These are phyloP conservation scores for Seminavis robusta DNA, from an alignment of 108 stramenopile genomes.

Conservation along the genomic window DNA sequence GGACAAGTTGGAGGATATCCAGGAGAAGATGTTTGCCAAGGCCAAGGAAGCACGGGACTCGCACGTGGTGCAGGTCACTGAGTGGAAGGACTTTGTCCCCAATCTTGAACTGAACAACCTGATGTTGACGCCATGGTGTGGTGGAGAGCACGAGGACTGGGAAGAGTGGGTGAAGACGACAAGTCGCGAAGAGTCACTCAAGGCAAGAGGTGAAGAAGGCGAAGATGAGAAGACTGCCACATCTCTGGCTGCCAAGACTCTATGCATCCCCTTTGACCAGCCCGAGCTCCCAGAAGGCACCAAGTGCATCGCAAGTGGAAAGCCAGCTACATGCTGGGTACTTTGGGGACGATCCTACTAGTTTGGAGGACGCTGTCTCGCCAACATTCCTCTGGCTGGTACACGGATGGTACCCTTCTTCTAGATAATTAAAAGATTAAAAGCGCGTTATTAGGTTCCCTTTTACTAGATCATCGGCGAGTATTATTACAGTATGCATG, in stretches of 20 bases:
- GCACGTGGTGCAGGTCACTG: slow-evolving; percentile 88
- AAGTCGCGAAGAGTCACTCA: slow-evolving; percentile 87
- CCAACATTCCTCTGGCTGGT: no score
- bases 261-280: slow-evolving; percentile 98
- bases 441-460: no score
- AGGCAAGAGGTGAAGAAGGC: slow-evolving; percentile 50
- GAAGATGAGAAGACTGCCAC: slow-evolving; percentile 92
- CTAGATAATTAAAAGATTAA: no score
- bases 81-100: slow-evolving; percentile 99
- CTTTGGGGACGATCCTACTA: slow-evolving; percentile 99
- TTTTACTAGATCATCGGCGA: no score
- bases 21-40: slow-evolving; percentile 88
- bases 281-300: slow-evolving; percentile 94
- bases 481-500: no score
- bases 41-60: slow-evolving; percentile 87
- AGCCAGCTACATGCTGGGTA: slow-evolving; percentile 96
- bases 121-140: slow-evolving; percentile 97
- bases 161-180: slow-evolving; percentile 99
- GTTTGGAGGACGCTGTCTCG: not conserved
- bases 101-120: slow-evolving; percentile 93
- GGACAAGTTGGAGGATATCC: slow-evolving; percentile 84
- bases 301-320: slow-evolving; percentile 96
- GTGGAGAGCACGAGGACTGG: slow-evolving; percentile 86
- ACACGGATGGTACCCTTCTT: no score
- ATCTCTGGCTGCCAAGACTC: slow-evolving; percentile 97